Conservation (phyloP, 148 eudicot species). For the Simmondsia chinensis region DNA sequence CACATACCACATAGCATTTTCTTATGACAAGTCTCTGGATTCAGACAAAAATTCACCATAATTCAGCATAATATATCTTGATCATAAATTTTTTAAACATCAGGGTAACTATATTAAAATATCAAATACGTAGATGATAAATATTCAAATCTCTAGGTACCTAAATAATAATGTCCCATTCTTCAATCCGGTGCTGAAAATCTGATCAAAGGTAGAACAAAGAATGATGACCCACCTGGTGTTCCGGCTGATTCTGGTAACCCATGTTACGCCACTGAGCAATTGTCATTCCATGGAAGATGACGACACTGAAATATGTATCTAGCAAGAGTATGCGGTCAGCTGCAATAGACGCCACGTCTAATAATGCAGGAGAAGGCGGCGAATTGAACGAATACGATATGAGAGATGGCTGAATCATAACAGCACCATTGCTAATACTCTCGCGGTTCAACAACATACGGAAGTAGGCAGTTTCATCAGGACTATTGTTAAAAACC, state of each 20-base stretch:
- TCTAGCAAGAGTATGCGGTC: slow-evolving; percentile 88
- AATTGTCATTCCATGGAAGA: slow-evolving; percentile 91
- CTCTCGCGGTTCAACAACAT: slow-evolving; percentile 82
- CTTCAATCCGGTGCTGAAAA: too few species aligned
- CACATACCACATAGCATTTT: too few species aligned
- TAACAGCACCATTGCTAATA: slow-evolving; percentile 75
- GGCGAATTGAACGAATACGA: slow-evolving; percentile 77
- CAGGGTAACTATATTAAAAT: too few species aligned
- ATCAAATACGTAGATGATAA: too few species aligned
- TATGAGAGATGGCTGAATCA: slow-evolving; percentile 94
- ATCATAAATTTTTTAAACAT: too few species aligned
- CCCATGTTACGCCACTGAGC: slow-evolving; percentile 98
- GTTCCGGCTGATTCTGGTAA: slow-evolving; percentile 82
- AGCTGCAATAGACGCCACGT: slow-evolving; percentile 76
- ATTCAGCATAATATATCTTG: too few species aligned
- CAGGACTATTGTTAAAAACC: slow-evolving; percentile 97
- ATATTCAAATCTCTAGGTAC: too few species aligned
- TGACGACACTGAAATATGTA: slow-evolving; percentile 85
- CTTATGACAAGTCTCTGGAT: too few species aligned
- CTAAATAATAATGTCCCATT: too few species aligned
- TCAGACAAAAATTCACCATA: too few species aligned
- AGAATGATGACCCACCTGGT: slow-evolving; percentile 38
- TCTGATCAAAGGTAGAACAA: too few species aligned
- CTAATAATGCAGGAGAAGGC: slow-evolving; percentile 81
- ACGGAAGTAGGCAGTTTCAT: slow-evolving; percentile 97